Evolutionary conservation across 371 early-diverging fungal genomes (phyloP).

Genomic region (Fennellomyces sp.): DNA sequence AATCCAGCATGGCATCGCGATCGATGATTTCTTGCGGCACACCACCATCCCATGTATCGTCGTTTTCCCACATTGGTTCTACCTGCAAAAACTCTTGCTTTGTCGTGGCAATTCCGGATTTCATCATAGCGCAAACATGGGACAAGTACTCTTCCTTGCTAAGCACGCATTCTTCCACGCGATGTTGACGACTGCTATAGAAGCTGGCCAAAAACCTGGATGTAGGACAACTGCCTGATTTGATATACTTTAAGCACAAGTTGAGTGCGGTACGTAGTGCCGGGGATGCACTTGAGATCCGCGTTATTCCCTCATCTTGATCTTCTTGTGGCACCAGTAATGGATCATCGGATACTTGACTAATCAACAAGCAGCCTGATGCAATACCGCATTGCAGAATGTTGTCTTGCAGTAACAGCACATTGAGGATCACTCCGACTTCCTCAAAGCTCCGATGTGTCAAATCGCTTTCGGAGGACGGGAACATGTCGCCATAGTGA

Average conservation of each 20-base stretch:
- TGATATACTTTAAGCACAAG: constrained; percentile 23
- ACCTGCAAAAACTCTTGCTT: background rate
- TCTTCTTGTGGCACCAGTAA: background rate
- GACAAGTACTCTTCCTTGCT: constrained; percentile 43
- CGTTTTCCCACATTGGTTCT: background rate
- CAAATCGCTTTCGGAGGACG: constrained; percentile 18
- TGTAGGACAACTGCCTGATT: constrained; percentile 21
- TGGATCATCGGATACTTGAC: constrained; percentile 24
- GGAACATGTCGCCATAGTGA: constrained; percentile 31
- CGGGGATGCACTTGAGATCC: constrained; percentile 5
- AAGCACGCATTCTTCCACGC: constrained; percentile 26
- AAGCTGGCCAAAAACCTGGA: constrained; percentile 38
- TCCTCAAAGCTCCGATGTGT: constrained; percentile 38
- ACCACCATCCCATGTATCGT: constrained; percentile 11
- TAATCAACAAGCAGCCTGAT: constrained; percentile 42
- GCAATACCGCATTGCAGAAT: constrained; percentile 45
- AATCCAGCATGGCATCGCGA: constrained; percentile 31
- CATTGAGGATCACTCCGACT: constrained; percentile 33
- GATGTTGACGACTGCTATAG: constrained; percentile 15
- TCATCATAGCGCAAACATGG: constrained; percentile 51
- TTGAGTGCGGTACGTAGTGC: constrained; percentile 24
- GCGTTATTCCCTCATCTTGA: background rate
- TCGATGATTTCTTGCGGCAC: constrained; percentile 29
- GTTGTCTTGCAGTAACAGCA: constrained; percentile 39
- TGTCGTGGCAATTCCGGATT: constrained; percentile 16